These are phyloP conservation scores for Albugo candida DNA, from an alignment of 352 stramenopile genomes.

Conservation along the genomic window DNA sequence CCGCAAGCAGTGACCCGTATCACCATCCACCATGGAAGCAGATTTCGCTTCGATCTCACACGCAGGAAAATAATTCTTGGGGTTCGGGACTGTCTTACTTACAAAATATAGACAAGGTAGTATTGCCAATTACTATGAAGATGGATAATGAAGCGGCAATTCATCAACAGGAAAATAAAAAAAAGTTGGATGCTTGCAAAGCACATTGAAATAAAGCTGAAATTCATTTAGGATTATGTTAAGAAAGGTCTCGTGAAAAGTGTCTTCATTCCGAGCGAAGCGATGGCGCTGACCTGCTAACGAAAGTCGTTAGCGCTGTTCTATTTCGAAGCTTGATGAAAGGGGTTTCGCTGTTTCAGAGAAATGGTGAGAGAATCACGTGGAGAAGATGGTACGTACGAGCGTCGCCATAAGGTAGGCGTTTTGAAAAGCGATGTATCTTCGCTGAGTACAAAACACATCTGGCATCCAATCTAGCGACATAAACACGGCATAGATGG, in stretches of 20 bases:
- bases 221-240: neutral
- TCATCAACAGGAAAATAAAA: neutral
- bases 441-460: too few species aligned
- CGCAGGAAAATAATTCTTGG: too few species aligned
- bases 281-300: slow-evolving; percentile 7
- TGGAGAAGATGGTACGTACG: too few species aligned
- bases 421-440: too few species aligned
- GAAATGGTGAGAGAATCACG: too few species aligned
- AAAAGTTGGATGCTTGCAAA: neutral
- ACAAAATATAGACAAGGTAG: neutral
- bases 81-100: neutral
- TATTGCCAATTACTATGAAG: neutral
- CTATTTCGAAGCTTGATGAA: neutral
- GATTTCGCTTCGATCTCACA: too few species aligned
- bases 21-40: too few species aligned
- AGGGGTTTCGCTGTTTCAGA: too few species aligned
- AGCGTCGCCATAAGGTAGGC: too few species aligned
- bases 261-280: neutral
- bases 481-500: too few species aligned
- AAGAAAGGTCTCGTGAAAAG: slow-evolving; percentile 4
- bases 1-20: too few species aligned
- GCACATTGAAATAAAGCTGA: neutral
- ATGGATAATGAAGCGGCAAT: neutral
- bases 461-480: too few species aligned
- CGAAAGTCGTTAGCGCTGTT: slow-evolving; percentile 3